Evolutionary conservation across 257 asterid genomes (phyloP), one percentile per base, ranked within the genome.

Genomic region (Nicotiana sylvestris): DNA sequence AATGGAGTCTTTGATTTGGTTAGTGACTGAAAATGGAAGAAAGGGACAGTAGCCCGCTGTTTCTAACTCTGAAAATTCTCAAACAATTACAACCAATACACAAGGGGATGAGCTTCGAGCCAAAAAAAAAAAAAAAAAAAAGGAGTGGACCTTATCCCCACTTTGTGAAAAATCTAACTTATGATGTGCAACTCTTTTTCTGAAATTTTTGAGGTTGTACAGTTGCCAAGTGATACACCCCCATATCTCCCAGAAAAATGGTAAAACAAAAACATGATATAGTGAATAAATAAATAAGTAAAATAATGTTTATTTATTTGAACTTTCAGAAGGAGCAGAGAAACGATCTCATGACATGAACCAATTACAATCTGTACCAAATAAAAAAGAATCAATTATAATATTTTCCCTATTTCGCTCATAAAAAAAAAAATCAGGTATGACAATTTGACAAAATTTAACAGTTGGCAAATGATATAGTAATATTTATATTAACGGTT

Each of bases 1-100:
- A 74, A 13, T 25, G 51, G 25, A n/a, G 27, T 65, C 74, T 77
- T 58, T 30, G 66, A 81, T 32, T 84, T 66, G 66, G 32, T 60
- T 62, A 72, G 37, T 72, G 79, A 74, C 39, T 25, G 62, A 49
- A 74, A 74, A 49, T 74, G 8, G 39, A 74, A 74, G 80, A 74
- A 74, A 74, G 9, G 15, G 80, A 74, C 80, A 70, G 78, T 43
- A 21, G 21, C 9, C 12, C 21, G 21, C 6, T 5, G 25, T 74
- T 74, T 27, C 5, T 11, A 13, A 49, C 80, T 27, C 62, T 27
- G 3, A 27, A 51, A 27, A 1, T 74, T 27, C 27, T 25, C 64
- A 27, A 7, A 74, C 64, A 74, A 64, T 5, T 12, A 65, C 18
- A 39, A n/a, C 80, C 15, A 74, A 49, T 74, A 27, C 80, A 49